These are phyloP conservation scores for Artemisia annua DNA, from an alignment of 129 eudicot species.

Conservation along the genomic window DNA sequence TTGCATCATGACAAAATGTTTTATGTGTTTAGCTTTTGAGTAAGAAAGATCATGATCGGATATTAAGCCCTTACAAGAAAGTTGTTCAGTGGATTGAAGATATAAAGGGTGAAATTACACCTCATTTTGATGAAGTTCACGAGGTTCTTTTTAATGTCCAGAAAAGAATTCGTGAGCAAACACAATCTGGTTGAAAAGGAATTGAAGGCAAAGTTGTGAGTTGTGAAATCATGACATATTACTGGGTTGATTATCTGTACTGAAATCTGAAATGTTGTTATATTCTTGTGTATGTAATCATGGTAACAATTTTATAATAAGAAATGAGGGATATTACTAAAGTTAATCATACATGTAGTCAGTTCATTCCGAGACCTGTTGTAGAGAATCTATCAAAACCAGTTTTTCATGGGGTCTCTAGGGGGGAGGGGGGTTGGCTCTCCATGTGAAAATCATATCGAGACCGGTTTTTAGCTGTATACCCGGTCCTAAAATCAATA, in stretches of 20 bases:
- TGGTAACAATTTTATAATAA: neutral
- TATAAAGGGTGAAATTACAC: slow-evolving; percentile 57
- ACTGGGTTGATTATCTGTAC: neutral
- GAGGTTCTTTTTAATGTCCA: slow-evolving; percentile 37
- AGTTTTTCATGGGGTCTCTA: no score
- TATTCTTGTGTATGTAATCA: slow-evolving; percentile 7
- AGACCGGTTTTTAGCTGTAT: no score
- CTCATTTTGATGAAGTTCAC: slow-evolving; percentile 82
- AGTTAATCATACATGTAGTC: no score
- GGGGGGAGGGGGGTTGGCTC: no score
- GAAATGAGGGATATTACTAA: no score
- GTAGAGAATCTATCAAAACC: no score
- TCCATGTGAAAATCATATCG: no score
- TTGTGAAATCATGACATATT: neutral
- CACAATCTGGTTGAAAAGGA: slow-evolving; percentile 15
- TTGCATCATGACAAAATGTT: neutral
- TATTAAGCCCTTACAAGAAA: slow-evolving; percentile 74
- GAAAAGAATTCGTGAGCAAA: slow-evolving; percentile 41
- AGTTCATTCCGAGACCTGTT: no score
- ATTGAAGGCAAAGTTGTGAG: slow-evolving; percentile 46
- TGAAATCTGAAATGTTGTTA: neutral
- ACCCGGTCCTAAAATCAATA: no score
- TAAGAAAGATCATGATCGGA: slow-evolving; percentile 48
- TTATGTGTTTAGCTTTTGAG: slow-evolving; percentile 41
- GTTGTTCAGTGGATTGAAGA: slow-evolving; percentile 77